phyloP scores from a whole-genome alignment of 352 stramenopile genomes.

The Globisporangium polare region DNA sequence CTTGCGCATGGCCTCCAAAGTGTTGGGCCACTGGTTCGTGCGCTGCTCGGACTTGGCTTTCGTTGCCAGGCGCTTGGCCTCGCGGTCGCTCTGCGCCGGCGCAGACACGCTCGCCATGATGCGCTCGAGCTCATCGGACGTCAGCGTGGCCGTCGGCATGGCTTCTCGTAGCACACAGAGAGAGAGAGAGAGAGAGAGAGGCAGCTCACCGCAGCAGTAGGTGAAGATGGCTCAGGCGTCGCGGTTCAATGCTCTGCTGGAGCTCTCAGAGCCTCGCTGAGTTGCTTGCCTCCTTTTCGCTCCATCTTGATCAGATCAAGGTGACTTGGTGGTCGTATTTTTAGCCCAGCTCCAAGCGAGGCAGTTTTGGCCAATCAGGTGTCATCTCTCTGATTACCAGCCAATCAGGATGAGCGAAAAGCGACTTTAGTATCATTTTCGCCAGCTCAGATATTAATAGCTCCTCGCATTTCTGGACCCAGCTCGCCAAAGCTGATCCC shows the following conservation, averaged over 20 bases:
- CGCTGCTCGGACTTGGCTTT: slow-evolving; percentile 81
- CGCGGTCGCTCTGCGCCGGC: slow-evolving; percentile 58
- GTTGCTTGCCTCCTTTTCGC: neutral
- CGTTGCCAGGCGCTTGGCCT: slow-evolving; percentile 51
- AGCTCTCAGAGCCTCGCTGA: neutral
- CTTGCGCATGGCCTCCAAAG: slow-evolving; percentile 82
- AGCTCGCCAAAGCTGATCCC: too few relatives aligned
- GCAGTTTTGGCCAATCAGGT: slow-evolving; percentile 2
- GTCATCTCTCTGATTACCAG: neutral
- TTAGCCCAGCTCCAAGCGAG: neutral
- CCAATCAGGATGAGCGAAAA: slow-evolving; percentile 3
- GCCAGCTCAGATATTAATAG: neutral
- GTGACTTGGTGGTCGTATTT: neutral
- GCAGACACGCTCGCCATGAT: slow-evolving; percentile 71
- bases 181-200: too few relatives aligned
- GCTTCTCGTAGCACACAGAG: neutral
- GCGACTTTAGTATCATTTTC: too few relatives aligned
- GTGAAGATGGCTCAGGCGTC: neutral
- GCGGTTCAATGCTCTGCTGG: neutral
- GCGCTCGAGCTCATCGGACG: slow-evolving; percentile 57
- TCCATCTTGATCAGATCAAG: slow-evolving; percentile 1
- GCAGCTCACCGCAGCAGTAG: neutral
- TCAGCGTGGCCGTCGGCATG: slow-evolving; percentile 48
- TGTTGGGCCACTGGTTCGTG: slow-evolving; percentile 89
- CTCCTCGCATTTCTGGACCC: neutral